Conservation (phyloP, 108 stramenopile genomes). For the Pseudonitzschia multistriata region DNA sequence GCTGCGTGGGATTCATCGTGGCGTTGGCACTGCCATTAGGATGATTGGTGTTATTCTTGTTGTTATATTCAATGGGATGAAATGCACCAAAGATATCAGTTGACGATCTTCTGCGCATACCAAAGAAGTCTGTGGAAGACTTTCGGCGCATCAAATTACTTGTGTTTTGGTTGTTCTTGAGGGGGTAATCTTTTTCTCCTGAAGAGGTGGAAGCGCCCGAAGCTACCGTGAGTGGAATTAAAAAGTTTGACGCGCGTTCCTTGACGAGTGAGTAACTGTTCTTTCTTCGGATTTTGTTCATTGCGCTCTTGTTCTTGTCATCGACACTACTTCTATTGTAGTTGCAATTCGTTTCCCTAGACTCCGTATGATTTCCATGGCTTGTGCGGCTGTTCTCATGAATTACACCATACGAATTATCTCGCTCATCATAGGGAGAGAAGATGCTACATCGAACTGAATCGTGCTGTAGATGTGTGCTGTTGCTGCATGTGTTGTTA, state of each 20-base stretch:
- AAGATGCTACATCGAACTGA: too few species aligned
- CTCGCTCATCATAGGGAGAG: too few species aligned
- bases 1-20: neutral
- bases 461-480: too few species aligned
- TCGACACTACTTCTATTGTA: neutral
- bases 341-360: too few species aligned
- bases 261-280: neutral
- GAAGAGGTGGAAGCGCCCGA: neutral
- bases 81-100: conserved; percentile 6
- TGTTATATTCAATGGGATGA: conserved; percentile 1
- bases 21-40: neutral
- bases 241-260: neutral
- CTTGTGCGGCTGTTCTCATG: too few species aligned
- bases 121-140: too few species aligned
- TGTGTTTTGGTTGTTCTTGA: neutral
- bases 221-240: neutral
- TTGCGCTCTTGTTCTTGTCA: neutral
- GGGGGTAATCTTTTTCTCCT: neutral
- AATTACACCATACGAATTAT: too few species aligned
- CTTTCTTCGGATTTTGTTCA: neutral
- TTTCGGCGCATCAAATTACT: neutral
- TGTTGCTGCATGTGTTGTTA: too few species aligned
- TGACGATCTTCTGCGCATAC: neutral
- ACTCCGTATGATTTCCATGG: too few species aligned
- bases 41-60: neutral